Evolutionary conservation across 1,139 yeast species (phyloP).

Genomic region (Debaryomyces nepalensis): DNA sequence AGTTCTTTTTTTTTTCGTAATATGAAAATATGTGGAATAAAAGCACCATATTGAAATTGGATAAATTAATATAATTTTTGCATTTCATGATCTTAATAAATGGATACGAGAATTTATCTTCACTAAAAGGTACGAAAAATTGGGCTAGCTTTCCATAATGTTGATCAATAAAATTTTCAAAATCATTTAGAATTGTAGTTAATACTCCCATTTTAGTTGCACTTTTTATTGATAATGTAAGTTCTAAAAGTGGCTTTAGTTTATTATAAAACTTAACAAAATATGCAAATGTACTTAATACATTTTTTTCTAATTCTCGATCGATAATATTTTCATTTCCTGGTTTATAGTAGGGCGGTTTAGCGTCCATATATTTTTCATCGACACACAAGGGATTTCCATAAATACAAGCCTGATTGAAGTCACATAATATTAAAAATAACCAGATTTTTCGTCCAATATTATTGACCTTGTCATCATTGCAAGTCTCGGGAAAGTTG

Average conservation of each 20-base stretch:
- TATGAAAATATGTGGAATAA: constrained; percentile 35
- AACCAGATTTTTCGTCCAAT: constrained; percentile 61
- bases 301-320: constrained; percentile 33
- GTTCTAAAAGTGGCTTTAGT: constrained; percentile 28
- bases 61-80: constrained; percentile 37
- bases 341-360: constrained; percentile 32
- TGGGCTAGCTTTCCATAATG: constrained; percentile 28
- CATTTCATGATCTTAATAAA: constrained; percentile 39
- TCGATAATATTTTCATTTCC: constrained; percentile 36
- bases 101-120: constrained; percentile 29
- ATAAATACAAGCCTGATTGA: constrained; percentile 35
- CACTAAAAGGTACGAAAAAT: constrained; percentile 31
- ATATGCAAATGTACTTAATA: constrained; percentile 28
- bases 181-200: constrained; percentile 28
- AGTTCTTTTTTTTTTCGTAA: constrained; percentile 30
- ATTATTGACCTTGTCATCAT: constrained; percentile 36
- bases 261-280: constrained; percentile 30
- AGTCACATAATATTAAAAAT: constrained; percentile 42
- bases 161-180: constrained; percentile 32
- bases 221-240: constrained; percentile 28
- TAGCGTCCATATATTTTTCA: constrained; percentile 39
- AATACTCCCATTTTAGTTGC: constrained; percentile 27
- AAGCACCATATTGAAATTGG: constrained; percentile 31
- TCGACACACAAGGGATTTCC: constrained; percentile 45
- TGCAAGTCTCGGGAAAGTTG: constrained; percentile 29